phyloP scores from a whole-genome alignment of 108 stramenopile species.

The Epithemia pelagica region DNA sequence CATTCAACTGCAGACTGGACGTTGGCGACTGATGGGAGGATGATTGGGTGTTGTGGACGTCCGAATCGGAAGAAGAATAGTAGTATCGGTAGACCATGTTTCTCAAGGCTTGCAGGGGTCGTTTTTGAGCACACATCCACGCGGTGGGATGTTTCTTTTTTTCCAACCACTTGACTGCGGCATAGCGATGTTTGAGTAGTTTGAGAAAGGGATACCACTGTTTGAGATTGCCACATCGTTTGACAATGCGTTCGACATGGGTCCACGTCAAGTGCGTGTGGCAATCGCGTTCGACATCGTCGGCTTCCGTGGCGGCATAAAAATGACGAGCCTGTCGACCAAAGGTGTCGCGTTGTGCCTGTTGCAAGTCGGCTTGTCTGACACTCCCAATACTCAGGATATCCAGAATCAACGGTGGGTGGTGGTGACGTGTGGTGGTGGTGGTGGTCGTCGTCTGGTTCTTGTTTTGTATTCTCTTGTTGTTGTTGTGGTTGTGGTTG shows the following conservation, averaged over 20 bases:
- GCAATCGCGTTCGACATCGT: slow-evolving; percentile 15
- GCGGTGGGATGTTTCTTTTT: slow-evolving; percentile 22
- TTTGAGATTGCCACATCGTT: background rate
- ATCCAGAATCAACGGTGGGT: slow-evolving; percentile 3
- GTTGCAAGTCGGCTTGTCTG: background rate
- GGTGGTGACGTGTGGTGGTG: background rate
- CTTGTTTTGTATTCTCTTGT: too few relatives aligned
- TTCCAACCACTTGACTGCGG: background rate
- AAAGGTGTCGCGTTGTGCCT: slow-evolving; percentile 17
- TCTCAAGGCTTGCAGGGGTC: slow-evolving; percentile 22
- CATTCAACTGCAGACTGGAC: too few relatives aligned
- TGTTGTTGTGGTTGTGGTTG: too few relatives aligned
- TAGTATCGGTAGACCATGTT: background rate
- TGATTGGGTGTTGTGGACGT: too few relatives aligned
- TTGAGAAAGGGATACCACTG: background rate
- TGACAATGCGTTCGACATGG: slow-evolving; percentile 1
- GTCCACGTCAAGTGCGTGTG: background rate
- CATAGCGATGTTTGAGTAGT: background rate
- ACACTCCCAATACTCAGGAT: slow-evolving; percentile 15
- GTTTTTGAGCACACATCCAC: slow-evolving; percentile 47
- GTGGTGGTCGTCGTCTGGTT: too few relatives aligned
- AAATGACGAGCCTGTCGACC: slow-evolving; percentile 19
- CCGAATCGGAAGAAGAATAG: too few relatives aligned
- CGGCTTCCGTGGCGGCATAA: slow-evolving; percentile 10
- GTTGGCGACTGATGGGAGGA: too few relatives aligned